phyloP scores from a whole-genome alignment of 352 stramenopile species.

The Pythium phragmitis region DNA sequence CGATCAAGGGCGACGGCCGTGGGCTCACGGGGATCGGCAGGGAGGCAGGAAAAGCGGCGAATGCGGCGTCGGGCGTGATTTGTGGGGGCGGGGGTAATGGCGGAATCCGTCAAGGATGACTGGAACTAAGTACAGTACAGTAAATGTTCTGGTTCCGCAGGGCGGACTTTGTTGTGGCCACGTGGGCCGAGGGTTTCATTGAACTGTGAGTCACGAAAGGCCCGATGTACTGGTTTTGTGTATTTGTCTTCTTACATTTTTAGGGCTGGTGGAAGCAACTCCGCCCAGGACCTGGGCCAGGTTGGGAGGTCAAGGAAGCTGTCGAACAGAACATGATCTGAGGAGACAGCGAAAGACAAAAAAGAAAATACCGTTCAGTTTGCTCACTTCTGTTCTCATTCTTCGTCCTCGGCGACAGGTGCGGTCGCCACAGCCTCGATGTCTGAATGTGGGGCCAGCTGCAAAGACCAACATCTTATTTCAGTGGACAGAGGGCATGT shows the following conservation, averaged over 20 bases:
- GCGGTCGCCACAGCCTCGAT: neutral
- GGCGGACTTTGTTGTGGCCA: neutral
- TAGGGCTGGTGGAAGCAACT: too few relatives aligned
- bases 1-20: neutral
- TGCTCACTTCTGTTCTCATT: neutral
- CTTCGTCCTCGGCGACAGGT: neutral
- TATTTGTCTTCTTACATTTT: too few relatives aligned
- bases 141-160: slow-evolving; percentile 8
- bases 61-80: too few relatives aligned
- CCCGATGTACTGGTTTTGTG: too few relatives aligned
- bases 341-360: neutral
- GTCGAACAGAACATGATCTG: too few relatives aligned
- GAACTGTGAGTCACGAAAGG: slow-evolving; percentile 5
- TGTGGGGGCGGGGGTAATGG: neutral
- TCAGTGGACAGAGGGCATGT: neutral
- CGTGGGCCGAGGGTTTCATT: neutral
- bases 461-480: neutral
- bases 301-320: too few relatives aligned
- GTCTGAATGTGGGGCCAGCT: slow-evolving; percentile 3
- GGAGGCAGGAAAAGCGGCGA: too few relatives aligned
- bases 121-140: neutral
- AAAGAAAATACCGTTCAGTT: neutral
- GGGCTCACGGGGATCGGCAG: too few relatives aligned
- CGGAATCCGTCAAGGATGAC: neutral
- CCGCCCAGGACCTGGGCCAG: too few relatives aligned